Percentiles rank a stretch among this genome's conserved stretches.
phyloP scores from a whole-genome alignment of 306 rosid species.

The Ziziphus jujuba region DNA sequence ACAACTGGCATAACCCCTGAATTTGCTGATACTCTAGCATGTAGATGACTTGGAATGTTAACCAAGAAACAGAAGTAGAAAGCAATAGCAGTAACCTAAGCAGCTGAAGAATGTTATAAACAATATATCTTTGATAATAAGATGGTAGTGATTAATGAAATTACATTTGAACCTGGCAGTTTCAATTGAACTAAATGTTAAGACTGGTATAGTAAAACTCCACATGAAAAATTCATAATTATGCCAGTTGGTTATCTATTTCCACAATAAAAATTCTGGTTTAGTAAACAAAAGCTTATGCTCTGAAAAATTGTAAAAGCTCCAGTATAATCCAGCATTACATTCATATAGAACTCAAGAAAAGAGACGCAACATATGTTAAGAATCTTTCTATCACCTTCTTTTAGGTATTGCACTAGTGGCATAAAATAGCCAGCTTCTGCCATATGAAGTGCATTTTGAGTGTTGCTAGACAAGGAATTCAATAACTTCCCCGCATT shows the following conservation, averaged over 20 bases:
- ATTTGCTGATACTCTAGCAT: not conserved
- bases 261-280: not conserved
- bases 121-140: no score
- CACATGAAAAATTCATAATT: no score
- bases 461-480: constrained; percentile 68
- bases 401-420: constrained; percentile 65
- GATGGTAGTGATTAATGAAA: not conserved
- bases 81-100: no score
- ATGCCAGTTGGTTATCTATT: not conserved
- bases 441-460: constrained; percentile 92
- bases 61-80: no score
- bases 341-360: not conserved
- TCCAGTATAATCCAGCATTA: not conserved
- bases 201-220: not conserved
- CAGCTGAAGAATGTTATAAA: no score
- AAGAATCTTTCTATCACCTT: constrained; percentile 46
- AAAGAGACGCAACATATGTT: not conserved
- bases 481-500: constrained; percentile 67
- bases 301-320: not conserved
- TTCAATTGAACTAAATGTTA: not conserved
- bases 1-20: no score
- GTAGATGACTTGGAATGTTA: not conserved
- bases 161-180: not conserved
- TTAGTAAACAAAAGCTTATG: not conserved
- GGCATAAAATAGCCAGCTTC: constrained; percentile 93